These are phyloP conservation scores for Neurospora sp. DNA, from an alignment of 495 filamentous ascomycete genomes.

Conservation along the genomic window DNA sequence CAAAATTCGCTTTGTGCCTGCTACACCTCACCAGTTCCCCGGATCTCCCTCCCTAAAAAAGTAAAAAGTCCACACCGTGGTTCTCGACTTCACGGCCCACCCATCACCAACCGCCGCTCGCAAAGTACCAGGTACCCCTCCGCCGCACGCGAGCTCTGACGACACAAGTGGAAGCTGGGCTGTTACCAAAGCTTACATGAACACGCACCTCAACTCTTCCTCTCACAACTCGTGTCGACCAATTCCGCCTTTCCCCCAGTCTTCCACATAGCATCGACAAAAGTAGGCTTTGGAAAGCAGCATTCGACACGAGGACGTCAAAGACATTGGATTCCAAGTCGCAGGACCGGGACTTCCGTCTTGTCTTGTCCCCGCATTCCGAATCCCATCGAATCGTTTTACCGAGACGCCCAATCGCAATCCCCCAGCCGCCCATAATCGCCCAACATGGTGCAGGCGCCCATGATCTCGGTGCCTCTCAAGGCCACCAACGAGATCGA, in stretches of 20 bases:
- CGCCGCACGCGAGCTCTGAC: not conserved
- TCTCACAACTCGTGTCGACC: not conserved
- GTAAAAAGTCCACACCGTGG: not conserved
- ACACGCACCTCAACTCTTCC: not conserved
- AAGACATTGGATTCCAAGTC: not conserved
- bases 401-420: not conserved
- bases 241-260: not conserved
- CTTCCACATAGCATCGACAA: not conserved
- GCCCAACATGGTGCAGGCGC: slow-evolving; percentile 59
- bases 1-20: not conserved
- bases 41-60: not conserved
- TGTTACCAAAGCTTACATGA: not conserved
- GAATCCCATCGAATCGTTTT: not conserved
- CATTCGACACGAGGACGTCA: not conserved
- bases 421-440: not conserved
- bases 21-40: not conserved
- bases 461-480: slow-evolving; percentile 86
- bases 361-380: not conserved
- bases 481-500: slow-evolving; percentile 99
- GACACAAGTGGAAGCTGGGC: not conserved
- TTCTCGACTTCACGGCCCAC: not conserved
- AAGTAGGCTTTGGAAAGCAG: not conserved
- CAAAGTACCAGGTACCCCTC: not conserved
- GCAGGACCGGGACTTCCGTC: not conserved
- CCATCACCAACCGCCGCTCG: not conserved